Percentiles rank a stretch among this genome's conserved stretches.
Conservation (phyloP, 805 yeast species). For the Saccharomycopsis javanensis region DNA sequence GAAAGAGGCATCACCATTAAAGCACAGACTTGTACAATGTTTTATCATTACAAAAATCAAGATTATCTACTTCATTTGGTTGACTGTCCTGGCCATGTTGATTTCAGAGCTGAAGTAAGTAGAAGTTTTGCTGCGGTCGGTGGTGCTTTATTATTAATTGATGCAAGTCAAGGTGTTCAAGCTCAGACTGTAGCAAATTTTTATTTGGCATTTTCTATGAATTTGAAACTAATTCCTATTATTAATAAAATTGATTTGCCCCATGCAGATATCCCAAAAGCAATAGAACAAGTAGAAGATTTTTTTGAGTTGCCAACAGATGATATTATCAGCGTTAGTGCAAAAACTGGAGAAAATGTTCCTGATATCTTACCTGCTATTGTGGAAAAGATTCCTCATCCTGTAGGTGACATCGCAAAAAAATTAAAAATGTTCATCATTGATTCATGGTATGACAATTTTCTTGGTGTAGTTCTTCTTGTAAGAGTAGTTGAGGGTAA, state of each 20-base stretch:
- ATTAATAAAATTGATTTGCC: constrained; percentile 88
- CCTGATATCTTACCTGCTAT: constrained; percentile 72
- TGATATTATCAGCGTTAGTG: constrained; percentile 78
- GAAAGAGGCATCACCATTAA: constrained; percentile 96
- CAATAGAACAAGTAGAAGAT: constrained; percentile 74
- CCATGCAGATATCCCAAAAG: constrained; percentile 72
- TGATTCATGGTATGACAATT: constrained; percentile 97
- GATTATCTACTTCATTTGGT: constrained; percentile 85
- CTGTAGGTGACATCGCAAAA: constrained; percentile 41
- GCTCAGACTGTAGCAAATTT: constrained; percentile 99
- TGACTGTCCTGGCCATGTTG: constrained; percentile 98
- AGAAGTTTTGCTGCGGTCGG: constrained; percentile 94
- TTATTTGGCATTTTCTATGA: constrained; percentile 80
- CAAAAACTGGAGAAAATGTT: constrained; percentile 82
- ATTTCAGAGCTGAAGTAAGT: constrained; percentile 87
- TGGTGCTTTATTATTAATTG: constrained; percentile 83
- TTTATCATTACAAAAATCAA: constrained; percentile 53
- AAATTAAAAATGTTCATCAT: constrained; percentile 73
- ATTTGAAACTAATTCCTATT: constrained; percentile 73
- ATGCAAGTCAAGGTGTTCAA: constrained; percentile 93
- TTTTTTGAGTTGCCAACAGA: constrained; percentile 72
- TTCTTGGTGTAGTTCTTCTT: constrained; percentile 80
- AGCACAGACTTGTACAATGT: constrained; percentile 95
- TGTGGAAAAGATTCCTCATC: constrained; percentile 72
- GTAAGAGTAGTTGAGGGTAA: constrained; percentile 80